Conservation (phyloP, 768 basidiomycete species). For the Roridomyces roridus region DNA sequence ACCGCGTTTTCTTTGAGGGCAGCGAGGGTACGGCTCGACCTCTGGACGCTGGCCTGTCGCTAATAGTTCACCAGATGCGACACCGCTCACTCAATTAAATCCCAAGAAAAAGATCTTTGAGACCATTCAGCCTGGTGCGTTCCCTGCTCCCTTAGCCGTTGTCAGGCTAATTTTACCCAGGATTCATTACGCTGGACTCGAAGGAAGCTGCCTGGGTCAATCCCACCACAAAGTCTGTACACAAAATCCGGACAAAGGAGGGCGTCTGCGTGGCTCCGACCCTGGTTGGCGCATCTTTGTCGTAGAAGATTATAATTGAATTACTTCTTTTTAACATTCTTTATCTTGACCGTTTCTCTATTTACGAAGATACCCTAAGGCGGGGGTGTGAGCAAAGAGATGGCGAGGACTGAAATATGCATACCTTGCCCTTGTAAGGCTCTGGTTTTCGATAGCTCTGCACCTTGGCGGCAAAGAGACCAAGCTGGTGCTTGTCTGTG, state of each 20-base stretch:
- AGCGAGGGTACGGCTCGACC: conserved; percentile 77
- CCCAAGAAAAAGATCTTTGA: conserved; percentile 99
- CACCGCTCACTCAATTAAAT: conserved; percentile 85
- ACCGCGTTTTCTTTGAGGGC: conserved; percentile 95
- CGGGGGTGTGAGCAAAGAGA: conserved; percentile 2
- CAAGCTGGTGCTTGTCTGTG: conserved; percentile 87
- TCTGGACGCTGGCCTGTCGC: background rate
- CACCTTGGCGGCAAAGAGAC: conserved; percentile 88
- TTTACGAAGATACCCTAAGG: conserved; percentile 90
- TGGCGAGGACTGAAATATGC: conserved; percentile 33
- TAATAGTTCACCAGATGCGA: conserved; percentile 46
- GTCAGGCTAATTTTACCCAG: conserved; percentile 38
- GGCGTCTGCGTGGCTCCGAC: conserved; percentile 84
- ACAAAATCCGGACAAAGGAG: conserved; percentile 85
- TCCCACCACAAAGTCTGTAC: conserved; percentile 75
- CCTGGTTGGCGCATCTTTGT: conserved; percentile 90
- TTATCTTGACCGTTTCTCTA: conserved; percentile 90
- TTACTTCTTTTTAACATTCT: conserved; percentile 96
- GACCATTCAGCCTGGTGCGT: conserved; percentile 86
- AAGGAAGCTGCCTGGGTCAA: conserved; percentile 94
- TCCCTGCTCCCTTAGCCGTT: background rate
- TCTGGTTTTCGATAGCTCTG: conserved; percentile 88
- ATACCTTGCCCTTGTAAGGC: conserved; percentile 96
- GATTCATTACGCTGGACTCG: conserved; percentile 88
- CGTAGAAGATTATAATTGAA: conserved; percentile 51